A percentile compares a stretch with the other conserved stretches of the same genome.
Conservation (phyloP, 2,329 filamentous ascomycete genomes). For the Colletotrichum tropicicola region DNA sequence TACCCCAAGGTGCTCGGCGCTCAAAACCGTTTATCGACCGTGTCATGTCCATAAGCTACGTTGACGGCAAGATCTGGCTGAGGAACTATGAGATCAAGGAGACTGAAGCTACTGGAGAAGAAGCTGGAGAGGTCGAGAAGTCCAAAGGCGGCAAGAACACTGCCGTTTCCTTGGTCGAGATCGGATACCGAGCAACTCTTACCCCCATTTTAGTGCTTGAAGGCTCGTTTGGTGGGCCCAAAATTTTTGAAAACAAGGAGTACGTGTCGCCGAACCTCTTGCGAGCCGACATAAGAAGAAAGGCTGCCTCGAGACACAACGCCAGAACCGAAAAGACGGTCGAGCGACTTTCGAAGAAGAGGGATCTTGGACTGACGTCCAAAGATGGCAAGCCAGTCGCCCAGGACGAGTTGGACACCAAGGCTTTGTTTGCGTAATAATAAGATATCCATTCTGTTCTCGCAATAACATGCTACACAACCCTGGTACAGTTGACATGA, state of each 20-base stretch:
- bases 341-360: conserved; percentile 78
- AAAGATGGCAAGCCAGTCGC: conserved; percentile 70
- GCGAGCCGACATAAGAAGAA: conserved; percentile 78
- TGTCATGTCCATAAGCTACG: conserved; percentile 90
- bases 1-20: conserved; percentile 87
- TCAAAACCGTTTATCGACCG: conserved; percentile 97
- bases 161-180: conserved; percentile 87
- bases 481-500: background rate
- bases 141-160: conserved; percentile 65
- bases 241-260: conserved; percentile 98
- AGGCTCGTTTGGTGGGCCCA: conserved; percentile 92
- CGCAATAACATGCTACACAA: background rate
- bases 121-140: conserved; percentile 41
- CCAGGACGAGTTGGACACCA: conserved; percentile 78
- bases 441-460: conserved; percentile 7
- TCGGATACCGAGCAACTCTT: conserved; percentile 91
- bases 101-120: conserved; percentile 38
- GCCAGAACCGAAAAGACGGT: conserved; percentile 77
- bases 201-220: conserved; percentile 88
- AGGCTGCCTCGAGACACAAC: conserved; percentile 82
- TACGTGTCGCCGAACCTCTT: conserved; percentile 98
- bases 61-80: conserved; percentile 95
- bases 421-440: conserved; percentile 75
- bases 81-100: conserved; percentile 86
- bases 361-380: conserved; percentile 78